phyloP scores from a whole-genome alignment of 2,329 filamentous ascomycete genomes.

The Fusarium sp. region DNA sequence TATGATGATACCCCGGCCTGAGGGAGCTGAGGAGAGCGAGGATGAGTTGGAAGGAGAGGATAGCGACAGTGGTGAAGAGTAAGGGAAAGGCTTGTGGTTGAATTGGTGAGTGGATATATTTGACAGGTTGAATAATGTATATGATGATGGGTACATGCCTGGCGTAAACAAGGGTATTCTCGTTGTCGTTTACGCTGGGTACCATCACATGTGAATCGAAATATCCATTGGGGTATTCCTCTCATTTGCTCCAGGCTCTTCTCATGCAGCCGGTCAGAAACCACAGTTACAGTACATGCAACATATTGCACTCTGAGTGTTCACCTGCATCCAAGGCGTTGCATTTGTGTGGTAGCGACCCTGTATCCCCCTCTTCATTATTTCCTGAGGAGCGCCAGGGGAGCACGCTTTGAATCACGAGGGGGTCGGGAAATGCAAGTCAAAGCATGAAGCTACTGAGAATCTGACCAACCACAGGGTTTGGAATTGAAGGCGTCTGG shows the following conservation, averaged over 20 bases:
- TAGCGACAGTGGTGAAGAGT: constrained; percentile 51
- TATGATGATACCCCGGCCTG: constrained; percentile 77
- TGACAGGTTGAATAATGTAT: constrained; percentile 23
- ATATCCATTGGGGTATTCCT: constrained; percentile 9
- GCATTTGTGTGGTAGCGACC: no score
- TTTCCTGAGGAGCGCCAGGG: not conserved
- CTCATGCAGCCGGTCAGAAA: constrained; percentile 7
- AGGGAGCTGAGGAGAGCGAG: constrained; percentile 68
- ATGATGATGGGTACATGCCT: not conserved
- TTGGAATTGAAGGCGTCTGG: constrained; percentile 22
- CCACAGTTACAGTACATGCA: constrained; percentile 1
- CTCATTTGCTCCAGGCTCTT: constrained; percentile 8
- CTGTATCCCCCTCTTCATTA: no score
- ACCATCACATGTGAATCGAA: constrained; percentile 41
- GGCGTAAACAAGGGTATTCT: no score
- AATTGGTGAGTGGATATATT: constrained; percentile 1
- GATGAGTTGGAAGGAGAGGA: constrained; percentile 56
- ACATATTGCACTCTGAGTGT: not conserved
- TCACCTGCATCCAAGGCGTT: not conserved
- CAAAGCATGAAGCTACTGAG: constrained; percentile 10
- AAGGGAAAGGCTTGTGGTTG: not conserved
- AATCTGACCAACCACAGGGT: constrained; percentile 32
- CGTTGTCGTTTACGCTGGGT: no score
- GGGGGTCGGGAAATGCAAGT: constrained; percentile 25
- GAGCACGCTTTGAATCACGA: constrained; percentile 22